Conservation (phyloP, 441 rosid genomes). For the Erodium trifolium region DNA sequence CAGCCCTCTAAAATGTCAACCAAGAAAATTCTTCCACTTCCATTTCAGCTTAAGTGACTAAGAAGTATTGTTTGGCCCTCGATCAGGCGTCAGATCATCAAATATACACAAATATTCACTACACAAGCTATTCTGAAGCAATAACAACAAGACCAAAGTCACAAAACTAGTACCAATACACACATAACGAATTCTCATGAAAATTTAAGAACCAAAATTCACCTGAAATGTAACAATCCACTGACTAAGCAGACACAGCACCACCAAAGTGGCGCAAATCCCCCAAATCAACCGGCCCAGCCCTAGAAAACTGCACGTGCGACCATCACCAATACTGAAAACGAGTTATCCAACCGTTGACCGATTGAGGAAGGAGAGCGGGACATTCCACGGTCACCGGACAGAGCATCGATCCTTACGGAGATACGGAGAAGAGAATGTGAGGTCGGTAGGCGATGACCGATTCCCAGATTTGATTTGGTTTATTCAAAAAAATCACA, state of each 20-base stretch:
- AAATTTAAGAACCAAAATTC: neutral
- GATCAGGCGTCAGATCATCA: neutral
- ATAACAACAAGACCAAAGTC: neutral
- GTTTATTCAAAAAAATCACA: no score
- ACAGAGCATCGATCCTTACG: neutral
- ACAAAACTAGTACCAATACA: neutral
- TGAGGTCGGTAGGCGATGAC: neutral
- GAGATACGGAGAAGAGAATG: neutral
- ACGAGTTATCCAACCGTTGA: neutral
- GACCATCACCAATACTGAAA: neutral
- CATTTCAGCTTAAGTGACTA: neutral
- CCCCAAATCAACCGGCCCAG: neutral
- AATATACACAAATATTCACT: neutral
- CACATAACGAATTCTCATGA: neutral
- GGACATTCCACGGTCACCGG: neutral
- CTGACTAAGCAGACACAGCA: neutral
- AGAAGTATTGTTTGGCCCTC: neutral
- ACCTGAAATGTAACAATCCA: neutral
- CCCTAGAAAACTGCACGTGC: neutral
- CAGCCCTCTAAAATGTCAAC: no score
- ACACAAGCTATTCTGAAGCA: neutral
- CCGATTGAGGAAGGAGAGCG: neutral
- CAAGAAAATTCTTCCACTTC: neutral
- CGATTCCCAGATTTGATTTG: neutral
- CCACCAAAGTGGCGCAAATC: neutral